Evolutionary conservation across 2,329 filamentous ascomycete genomes (phyloP), one percentile per base, ranked within the genome.

Genomic region (Cephalotrichum gorgonifer): DNA sequence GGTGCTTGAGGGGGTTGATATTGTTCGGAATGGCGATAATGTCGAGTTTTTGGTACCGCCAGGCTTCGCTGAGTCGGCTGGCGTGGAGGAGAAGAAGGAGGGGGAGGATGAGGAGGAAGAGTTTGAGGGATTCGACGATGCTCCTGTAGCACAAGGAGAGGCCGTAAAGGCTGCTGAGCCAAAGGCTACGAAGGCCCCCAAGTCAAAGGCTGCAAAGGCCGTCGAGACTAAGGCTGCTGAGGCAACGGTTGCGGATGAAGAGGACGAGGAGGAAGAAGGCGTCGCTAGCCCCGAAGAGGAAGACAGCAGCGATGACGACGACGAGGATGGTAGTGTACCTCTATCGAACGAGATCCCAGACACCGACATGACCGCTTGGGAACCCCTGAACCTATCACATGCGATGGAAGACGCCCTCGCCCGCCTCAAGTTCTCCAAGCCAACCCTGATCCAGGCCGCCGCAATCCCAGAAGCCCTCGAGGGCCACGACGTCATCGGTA

Each of bases 401-500:
- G 74, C 79, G 46, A 77, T 86, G 1, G 69, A 95, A 17, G 80
- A 82, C 2, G 80, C 88, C 15, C 70, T 98, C 28, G 83, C 88
- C 2, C 85, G 82, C 56, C 72, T 97, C 53, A 85, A 84, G 51
- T 97, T 97, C 62, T 62, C 76, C 4, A 82, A 79, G 51, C 93
- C 93, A 1, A 96, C 90, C 0, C 67, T 77, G 1, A 95, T 98
- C 51, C 93, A 98, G 63, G 68, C 74, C 20, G 74, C 80, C 30
- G 74, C 87, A 1, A 95, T 98, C 56, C 90, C 93, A 0, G 78
- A 86, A 48, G 86, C 96, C 43, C 63, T 91, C 20, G 78, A 80
- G 6, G 91, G 91, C 0, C 86, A 87, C 61, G 91, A 98, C 64
- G 85, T 97, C 15, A 86, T 98, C 54, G 93, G 93, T 39, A 98